Conservation (phyloP, 352 stramenopile genomes). For the Hyaloperonospora arabidopsidis region DNA sequence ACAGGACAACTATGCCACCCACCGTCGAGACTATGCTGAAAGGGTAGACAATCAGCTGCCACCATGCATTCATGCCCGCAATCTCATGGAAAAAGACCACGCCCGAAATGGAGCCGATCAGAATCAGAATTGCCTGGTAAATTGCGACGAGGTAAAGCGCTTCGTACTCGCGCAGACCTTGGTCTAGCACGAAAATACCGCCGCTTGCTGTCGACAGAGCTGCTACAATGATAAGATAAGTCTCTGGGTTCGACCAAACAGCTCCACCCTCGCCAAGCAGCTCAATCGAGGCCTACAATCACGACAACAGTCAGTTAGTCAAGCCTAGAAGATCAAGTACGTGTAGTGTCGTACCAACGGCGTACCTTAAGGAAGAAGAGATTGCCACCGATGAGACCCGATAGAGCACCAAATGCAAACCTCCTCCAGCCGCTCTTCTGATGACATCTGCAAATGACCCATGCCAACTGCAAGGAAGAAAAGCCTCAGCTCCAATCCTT, state of each 20-base stretch:
- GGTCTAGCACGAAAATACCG: conserved; percentile 75
- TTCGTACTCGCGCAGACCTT: conserved; percentile 77
- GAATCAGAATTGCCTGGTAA: conserved; percentile 78
- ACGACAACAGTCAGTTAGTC: conserved; percentile 3
- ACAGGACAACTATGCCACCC: conserved; percentile 70
- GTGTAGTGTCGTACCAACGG: too few relatives aligned
- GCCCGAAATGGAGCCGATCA: conserved; percentile 77
- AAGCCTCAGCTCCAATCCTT: too few relatives aligned
- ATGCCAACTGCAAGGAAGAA: conserved; percentile 43
- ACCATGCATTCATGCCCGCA: conserved; percentile 73
- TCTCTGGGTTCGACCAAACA: conserved; percentile 58
- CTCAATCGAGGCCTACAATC: conserved; percentile 63
- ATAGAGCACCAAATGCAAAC: conserved; percentile 76
- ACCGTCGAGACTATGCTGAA: conserved; percentile 73
- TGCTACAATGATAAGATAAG: conserved; percentile 61
- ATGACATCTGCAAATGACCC: conserved; percentile 58
- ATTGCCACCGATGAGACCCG: conserved; percentile 75
- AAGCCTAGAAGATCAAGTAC: not conserved
- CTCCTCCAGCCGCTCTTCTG: conserved; percentile 61
- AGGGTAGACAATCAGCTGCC: conserved; percentile 69
- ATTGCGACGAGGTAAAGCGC: conserved; percentile 80
- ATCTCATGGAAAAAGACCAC: conserved; percentile 87
- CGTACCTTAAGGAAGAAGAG: conserved; percentile 83
- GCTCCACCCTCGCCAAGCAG: conserved; percentile 62
- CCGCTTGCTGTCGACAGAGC: conserved; percentile 61